Conservation (phyloP, 108 stramenopile genomes). For the Cylindrotheca closterium region DNA sequence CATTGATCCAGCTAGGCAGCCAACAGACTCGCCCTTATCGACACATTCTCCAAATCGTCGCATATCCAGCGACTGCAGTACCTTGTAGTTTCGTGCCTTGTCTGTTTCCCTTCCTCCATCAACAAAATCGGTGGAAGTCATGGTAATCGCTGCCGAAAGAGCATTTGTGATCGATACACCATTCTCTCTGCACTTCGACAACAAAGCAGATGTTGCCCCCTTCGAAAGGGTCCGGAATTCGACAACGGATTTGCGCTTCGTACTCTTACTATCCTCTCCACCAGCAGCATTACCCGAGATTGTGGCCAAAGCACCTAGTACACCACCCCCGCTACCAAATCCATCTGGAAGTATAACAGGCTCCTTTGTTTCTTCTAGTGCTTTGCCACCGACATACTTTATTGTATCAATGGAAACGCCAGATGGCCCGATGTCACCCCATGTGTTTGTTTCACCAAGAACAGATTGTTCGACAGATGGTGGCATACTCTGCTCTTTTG, state of each 20-base stretch:
- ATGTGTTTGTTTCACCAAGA: slow-evolving; percentile 50
- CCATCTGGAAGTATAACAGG: slow-evolving; percentile 83
- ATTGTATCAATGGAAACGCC: slow-evolving; percentile 54
- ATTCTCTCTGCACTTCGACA: slow-evolving; percentile 62
- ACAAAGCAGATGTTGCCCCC: slow-evolving; percentile 49
- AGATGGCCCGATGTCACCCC: slow-evolving; percentile 38
- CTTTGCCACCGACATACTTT: slow-evolving; percentile 73
- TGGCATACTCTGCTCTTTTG: slow-evolving; percentile 51
- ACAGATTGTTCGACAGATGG: slow-evolving; percentile 78
- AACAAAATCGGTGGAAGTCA: slow-evolving; percentile 81
- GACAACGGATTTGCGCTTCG: slow-evolving; percentile 49
- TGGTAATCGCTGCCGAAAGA: slow-evolving; percentile 68
- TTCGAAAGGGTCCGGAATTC: slow-evolving; percentile 66
- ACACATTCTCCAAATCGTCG: slow-evolving; percentile 70
- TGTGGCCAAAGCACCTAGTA: slow-evolving; percentile 65
- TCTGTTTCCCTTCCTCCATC: slow-evolving; percentile 34
- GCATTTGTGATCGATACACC: slow-evolving; percentile 78
- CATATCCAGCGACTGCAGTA: slow-evolving; percentile 87
- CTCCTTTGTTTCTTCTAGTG: slow-evolving; percentile 69
- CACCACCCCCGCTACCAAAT: slow-evolving; percentile 20
- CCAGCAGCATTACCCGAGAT: slow-evolving; percentile 81
- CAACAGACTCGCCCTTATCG: slow-evolving; percentile 76
- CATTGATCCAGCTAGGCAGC: slow-evolving; percentile 82
- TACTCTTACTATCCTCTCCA: slow-evolving; percentile 49
- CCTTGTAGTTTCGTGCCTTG: slow-evolving; percentile 78